Evolutionary conservation across 2,329 filamentous ascomycete genomes (phyloP), one percentile per base, ranked within the genome.

Genomic region (Fusarium subtropicale): DNA sequence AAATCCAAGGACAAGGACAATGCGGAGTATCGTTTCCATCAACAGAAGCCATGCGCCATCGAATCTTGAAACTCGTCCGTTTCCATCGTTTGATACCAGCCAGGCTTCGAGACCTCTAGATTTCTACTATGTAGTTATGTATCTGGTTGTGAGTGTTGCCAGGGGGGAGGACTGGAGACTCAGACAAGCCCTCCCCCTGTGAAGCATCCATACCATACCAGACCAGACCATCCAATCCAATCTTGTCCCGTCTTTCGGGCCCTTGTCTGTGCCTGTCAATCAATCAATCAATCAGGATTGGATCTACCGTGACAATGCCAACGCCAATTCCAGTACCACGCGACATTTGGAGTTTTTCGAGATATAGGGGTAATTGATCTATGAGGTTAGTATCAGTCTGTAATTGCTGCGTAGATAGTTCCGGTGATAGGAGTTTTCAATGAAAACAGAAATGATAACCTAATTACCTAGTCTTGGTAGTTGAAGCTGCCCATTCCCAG

Each of bases 281-380:
- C 61, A 63, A 47, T 33, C 48, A 56, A 22, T 38, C 42, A 45
- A 51, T 53, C 46, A 60, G 45, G 56, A 60, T 66, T 69, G 66
- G 60, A 62, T 66, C 65, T 69, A 45, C 59, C 50, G 54, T 12
- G 20, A 63, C 41, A 55, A 60, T 56, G 13, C 31, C 42, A 33
- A 55, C 31, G 45, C 45, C 47, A 60, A 55, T 54, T 39, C 56
- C 51, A 47, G 54, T 53, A 55, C 60, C 66, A 69, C 66, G 56
- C 66, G 66, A 69, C 38, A 28, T 47, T 24, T 28, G 41, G 28
- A 20, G 22, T 26, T 15, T n/a, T 33, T 33, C 6, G 12, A 51
- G 31, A 50, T 24, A 64, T 59, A 64, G 61, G 61, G 61, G 60
- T 60, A 61, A 13, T 24, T 39, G 46, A 30, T 45, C 31, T 34